Percentiles rank a stretch among this genome's conserved stretches.
Conservation (phyloP, 768 basidiomycete genomes). For the Austroboletus eburneus region DNA sequence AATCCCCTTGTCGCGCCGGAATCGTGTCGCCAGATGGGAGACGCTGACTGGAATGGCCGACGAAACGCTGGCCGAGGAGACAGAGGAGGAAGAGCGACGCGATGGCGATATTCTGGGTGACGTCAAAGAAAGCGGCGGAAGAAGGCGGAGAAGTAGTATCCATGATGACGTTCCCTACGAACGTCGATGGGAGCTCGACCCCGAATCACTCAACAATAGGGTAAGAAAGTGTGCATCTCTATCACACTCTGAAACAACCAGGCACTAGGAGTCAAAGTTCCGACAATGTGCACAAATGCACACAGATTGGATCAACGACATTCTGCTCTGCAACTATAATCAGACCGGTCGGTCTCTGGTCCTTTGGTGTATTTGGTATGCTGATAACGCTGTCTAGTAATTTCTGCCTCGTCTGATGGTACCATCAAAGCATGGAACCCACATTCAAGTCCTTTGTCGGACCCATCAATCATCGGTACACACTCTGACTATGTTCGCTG, state of each 20-base stretch:
- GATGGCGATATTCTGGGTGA: constrained; percentile 80
- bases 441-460: constrained; percentile 53
- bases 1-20: constrained; percentile 18
- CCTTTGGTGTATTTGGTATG: not conserved
- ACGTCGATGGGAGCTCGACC: constrained; percentile 76
- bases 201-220: constrained; percentile 43
- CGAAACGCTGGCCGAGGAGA: constrained; percentile 61
- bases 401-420: constrained; percentile 95
- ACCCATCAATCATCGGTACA: constrained; percentile 65
- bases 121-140: constrained; percentile 42
- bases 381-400: constrained; percentile 43
- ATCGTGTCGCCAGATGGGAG: constrained; percentile 58
- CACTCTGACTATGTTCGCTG: constrained; percentile 88
- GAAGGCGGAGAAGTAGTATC: constrained; percentile 30
- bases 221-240: constrained; percentile 35
- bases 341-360: constrained; percentile 61
- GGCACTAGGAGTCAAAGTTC: constrained; percentile 54
- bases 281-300: constrained; percentile 88
- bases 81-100: constrained; percentile 59
- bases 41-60: constrained; percentile 82
- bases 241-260: constrained; percentile 6
- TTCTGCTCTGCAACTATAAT: constrained; percentile 86
- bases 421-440: constrained; percentile 93
- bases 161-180: constrained; percentile 52
- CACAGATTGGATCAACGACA: constrained; percentile 96